Percentiles rank a stretch among this genome's conserved stretches.
Evolutionary conservation across 306 rosid species (phyloP).

Genomic region (Quercus wislizeni): DNA sequence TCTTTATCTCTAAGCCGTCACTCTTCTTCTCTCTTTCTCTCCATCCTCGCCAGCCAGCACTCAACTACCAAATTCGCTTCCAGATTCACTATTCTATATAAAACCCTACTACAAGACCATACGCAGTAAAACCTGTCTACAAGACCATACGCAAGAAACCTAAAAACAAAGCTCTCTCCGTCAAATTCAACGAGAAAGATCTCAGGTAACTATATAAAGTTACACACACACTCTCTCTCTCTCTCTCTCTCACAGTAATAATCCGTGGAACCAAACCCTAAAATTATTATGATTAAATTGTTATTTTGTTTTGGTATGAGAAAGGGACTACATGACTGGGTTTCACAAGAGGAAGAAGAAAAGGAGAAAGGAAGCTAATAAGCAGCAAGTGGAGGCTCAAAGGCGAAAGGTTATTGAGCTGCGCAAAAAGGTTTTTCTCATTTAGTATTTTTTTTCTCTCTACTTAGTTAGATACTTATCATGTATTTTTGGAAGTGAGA

Average conservation of each 20-base stretch:
- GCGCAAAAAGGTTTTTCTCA: conserved; percentile 55
- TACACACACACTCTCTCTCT: not conserved
- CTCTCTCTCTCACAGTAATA: not conserved
- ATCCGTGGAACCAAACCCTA: not conserved
- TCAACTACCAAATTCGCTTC: too few species aligned
- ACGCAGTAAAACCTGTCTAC: too few species aligned
- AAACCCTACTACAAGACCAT: too few species aligned
- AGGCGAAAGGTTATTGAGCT: conserved; percentile 66
- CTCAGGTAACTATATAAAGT: conserved; percentile 35
- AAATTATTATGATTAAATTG: not conserved
- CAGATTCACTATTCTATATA: too few species aligned
- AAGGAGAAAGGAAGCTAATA: conserved; percentile 79
- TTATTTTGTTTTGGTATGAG: conserved; percentile 12
- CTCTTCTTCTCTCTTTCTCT: too few species aligned
- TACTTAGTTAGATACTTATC: not conserved
- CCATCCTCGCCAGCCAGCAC: too few species aligned
- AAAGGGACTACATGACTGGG: conserved; percentile 71
- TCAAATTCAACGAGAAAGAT: conserved; percentile 75
- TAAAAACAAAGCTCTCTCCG: conserved; percentile 71
- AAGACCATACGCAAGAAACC: not conserved
- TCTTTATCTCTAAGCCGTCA: too few species aligned
- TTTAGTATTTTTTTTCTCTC: not conserved
- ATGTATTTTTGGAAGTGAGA: not conserved
- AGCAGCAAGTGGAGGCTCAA: conserved; percentile 51
- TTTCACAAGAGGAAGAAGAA: conserved; percentile 98